Base-by-base conservation (phyloP, 306 rosid genomes). In the Quercus suber region DNA sequence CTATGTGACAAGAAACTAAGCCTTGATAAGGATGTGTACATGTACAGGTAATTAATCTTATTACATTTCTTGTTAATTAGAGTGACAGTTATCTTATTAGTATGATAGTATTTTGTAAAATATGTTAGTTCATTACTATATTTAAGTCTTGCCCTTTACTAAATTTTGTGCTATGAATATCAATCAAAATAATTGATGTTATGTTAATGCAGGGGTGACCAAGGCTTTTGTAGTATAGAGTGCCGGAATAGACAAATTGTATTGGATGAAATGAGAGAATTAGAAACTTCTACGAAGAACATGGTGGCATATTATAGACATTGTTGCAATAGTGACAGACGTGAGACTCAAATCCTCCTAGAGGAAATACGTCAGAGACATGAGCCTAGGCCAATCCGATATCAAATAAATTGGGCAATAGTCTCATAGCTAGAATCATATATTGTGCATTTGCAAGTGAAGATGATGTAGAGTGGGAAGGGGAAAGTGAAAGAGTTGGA, bases 11-110 rank as follows among this genome's bases (percentile, higher is more conserved):
- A 84, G 68, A 76, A 79, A 43, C 65, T 86, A 19, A 60, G 78
- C 70, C 88, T 76, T 30, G 88, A 88, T 5, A 80, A 84, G 77
- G 92, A 88, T 73, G 82, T 86, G 75, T 86, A 88, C 69, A 86
- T 88, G 89, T 86, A 88, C 82, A 88, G 92, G 92, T 86, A 75
- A 55, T 3, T 49, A 49, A 49, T 49, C 17, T 49, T 49, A 12
- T 49, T 11, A 49, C 15, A 49, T 10, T 49, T 49, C 53, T 12
- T 3, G 53, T 49, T 49, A 49, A 12, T 12, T 49, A 49, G 17
- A 49, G 53, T 0, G 13, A 49, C 0, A 12, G 5, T 49, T 49
- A 49, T 49, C 15, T 3, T 49, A 13, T 15, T 49, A 37, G 3
- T 7, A 37, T 7, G 45, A 37, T 7, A 7, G 10, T 37, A 20